A percentile compares a stretch with the other conserved stretches of the same genome.
Conservation (phyloP, 805 yeast genomes). For the Lipomyces oligophaga region DNA sequence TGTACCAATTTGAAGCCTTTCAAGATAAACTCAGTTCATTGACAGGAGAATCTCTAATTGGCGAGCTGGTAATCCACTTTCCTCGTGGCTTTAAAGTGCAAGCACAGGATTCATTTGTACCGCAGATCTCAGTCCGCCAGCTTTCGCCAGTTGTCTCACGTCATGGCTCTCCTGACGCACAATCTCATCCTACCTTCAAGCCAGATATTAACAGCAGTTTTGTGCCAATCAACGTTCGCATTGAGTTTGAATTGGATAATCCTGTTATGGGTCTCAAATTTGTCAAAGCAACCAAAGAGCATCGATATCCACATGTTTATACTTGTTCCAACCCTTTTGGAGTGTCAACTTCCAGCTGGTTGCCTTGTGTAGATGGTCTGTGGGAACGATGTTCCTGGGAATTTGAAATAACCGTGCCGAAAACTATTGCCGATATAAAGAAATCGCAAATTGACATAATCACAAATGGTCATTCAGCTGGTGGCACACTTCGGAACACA, state of each 20-base stretch:
- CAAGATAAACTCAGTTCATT: slow-evolving; percentile 35
- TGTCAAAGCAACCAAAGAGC: slow-evolving; percentile 42
- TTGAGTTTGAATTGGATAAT: slow-evolving; percentile 61
- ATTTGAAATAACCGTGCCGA: slow-evolving; percentile 77
- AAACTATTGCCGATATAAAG: slow-evolving; percentile 72
- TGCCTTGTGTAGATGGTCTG: slow-evolving; percentile 87
- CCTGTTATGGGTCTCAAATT: slow-evolving; percentile 75
- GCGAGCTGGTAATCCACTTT: slow-evolving; percentile 58
- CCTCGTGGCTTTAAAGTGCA: slow-evolving; percentile 66
- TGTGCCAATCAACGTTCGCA: slow-evolving; percentile 68
- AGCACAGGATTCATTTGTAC: slow-evolving; percentile 46
- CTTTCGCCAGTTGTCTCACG: slow-evolving; percentile 28
- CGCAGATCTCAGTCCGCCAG: slow-evolving; percentile 11
- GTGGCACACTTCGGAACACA: no score
- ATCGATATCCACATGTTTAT: slow-evolving; percentile 47
- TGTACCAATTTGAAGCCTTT: slow-evolving; percentile 30
- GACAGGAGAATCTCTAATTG: slow-evolving; percentile 52
- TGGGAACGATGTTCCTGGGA: slow-evolving; percentile 94
- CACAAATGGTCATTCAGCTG: slow-evolving; percentile 45
- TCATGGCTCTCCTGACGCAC: slow-evolving; percentile 23
- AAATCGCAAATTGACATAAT: no score
- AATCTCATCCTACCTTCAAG: slow-evolving; percentile 35
- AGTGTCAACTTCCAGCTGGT: slow-evolving; percentile 90
- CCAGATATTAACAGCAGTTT: slow-evolving; percentile 44
- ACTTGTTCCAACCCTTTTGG: slow-evolving; percentile 77